phyloP scores from a whole-genome alignment of 1,284 basidiomycete species.

The Pascua guehoae region DNA sequence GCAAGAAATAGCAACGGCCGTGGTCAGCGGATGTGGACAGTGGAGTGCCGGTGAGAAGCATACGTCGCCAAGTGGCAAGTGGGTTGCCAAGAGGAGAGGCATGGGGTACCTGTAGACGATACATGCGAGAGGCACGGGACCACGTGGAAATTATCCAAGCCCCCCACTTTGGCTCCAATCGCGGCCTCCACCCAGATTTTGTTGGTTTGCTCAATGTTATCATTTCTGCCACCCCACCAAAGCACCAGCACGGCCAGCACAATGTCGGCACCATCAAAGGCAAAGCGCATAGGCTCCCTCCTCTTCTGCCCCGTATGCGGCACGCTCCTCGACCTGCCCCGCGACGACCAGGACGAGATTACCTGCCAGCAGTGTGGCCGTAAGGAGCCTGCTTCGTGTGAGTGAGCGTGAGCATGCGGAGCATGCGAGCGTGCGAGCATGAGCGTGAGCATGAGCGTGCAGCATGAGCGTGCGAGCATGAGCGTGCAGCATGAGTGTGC shows the following conservation, averaged over 20 bases:
- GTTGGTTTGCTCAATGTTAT: neutral
- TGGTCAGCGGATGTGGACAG: neutral
- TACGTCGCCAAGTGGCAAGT: too few relatives aligned
- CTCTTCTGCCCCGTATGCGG: slow-evolving; percentile 93
- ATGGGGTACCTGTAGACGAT: too few relatives aligned
- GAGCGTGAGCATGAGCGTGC: neutral
- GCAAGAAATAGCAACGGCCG: neutral
- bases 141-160: neutral
- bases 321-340: slow-evolving; percentile 78
- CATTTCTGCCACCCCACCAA: neutral
- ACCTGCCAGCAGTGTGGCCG: slow-evolving; percentile 84
- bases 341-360: slow-evolving; percentile 70
- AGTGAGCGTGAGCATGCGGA: too few relatives aligned
- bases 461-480: neutral
- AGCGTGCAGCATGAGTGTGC: too few relatives aligned
- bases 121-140: neutral
- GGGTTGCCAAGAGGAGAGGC: too few relatives aligned
- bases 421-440: neutral
- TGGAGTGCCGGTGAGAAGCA: neutral
- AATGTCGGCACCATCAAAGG: slow-evolving; percentile 17
- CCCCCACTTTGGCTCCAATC: neutral
- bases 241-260: too few relatives aligned
- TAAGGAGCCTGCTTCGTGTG: slow-evolving; percentile 80
- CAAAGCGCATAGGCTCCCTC: slow-evolving; percentile 63
- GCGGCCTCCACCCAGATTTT: slow-evolving; percentile 2